Conservation (phyloP, 441 rosid genomes). For the Corymbia citriodora region DNA sequence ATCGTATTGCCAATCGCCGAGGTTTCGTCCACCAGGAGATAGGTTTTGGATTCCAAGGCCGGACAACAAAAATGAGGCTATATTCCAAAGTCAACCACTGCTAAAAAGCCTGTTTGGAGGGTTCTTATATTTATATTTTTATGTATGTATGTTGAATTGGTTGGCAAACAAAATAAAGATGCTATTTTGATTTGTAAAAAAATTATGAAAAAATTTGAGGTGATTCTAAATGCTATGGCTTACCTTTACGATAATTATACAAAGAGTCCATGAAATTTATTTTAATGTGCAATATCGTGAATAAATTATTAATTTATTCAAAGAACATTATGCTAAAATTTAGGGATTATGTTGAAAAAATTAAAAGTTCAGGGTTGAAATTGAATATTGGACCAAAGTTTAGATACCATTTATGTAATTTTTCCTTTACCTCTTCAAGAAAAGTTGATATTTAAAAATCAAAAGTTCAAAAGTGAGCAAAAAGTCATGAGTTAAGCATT, state of each 20-base stretch:
- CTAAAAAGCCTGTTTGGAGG: background rate
- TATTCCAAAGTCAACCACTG: background rate
- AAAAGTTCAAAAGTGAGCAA: background rate
- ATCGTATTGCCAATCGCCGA: background rate
- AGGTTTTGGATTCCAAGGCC: background rate
- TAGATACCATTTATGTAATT: background rate
- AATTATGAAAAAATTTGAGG: background rate
- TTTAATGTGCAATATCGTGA: no score
- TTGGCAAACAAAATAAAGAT: background rate
- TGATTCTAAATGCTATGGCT: background rate
- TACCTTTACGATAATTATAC: background rate
- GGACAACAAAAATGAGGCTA: background rate
- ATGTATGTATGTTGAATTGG: background rate
- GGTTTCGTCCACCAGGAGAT: background rate
- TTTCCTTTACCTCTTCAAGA: background rate
- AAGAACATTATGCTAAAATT: background rate
- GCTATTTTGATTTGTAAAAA: background rate
- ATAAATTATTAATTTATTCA: accelerated
- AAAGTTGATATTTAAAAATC: background rate
- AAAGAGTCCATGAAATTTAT: no score
- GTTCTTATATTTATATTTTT: background rate
- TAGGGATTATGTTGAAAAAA: background rate
- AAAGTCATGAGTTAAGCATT: background rate
- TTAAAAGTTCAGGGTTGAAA: background rate
- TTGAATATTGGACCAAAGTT: background rate